A percentile compares a stretch with the other conserved stretches of the same genome.
These are phyloP conservation scores for Candida germanica DNA, from an alignment of 805 yeast species.

Conservation along the genomic window DNA sequence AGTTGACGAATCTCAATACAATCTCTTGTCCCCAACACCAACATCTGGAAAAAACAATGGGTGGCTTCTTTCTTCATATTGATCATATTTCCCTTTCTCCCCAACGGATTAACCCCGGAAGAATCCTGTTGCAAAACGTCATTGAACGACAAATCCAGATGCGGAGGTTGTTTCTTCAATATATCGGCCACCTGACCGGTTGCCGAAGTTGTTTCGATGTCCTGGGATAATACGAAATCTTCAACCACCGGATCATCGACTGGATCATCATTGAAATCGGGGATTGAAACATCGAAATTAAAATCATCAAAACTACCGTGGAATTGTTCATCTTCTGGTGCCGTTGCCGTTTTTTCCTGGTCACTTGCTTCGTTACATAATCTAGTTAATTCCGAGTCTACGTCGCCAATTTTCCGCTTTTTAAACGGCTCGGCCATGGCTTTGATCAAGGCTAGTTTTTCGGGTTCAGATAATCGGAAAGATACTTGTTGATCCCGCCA, in stretches of 20 bases:
- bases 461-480: slow-evolving; percentile 24
- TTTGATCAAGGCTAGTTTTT: slow-evolving; percentile 32
- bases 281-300: slow-evolving; percentile 21
- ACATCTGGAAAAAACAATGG: slow-evolving; percentile 73
- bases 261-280: slow-evolving; percentile 15
- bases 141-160: slow-evolving; percentile 4
- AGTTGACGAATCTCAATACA: slow-evolving; percentile 63
- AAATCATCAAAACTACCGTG: slow-evolving; percentile 15
- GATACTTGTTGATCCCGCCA: slow-evolving; percentile 20
- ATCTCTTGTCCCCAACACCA: slow-evolving; percentile 77
- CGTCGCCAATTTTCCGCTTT: slow-evolving; percentile 21
- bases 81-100: slow-evolving; percentile 35
- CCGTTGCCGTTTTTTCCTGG: slow-evolving; percentile 14
- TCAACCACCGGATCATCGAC: slow-evolving; percentile 8
- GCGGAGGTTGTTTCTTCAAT: slow-evolving; percentile 31
- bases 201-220: slow-evolving; percentile 20
- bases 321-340: slow-evolving; percentile 10
- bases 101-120: slow-evolving; percentile 47
- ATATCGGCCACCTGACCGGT: slow-evolving; percentile 54
- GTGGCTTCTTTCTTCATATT: slow-evolving; percentile 59
- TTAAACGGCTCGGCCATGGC: slow-evolving; percentile 34
- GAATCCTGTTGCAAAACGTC: slow-evolving; percentile 11
- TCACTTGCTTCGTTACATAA: slow-evolving; percentile 9
- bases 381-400: slow-evolving; percentile 9
- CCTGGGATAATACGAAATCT: slow-evolving; percentile 1